phyloP scores from a whole-genome alignment of 148 eudicot genomes.

The Dysphania ambrosioides region DNA sequence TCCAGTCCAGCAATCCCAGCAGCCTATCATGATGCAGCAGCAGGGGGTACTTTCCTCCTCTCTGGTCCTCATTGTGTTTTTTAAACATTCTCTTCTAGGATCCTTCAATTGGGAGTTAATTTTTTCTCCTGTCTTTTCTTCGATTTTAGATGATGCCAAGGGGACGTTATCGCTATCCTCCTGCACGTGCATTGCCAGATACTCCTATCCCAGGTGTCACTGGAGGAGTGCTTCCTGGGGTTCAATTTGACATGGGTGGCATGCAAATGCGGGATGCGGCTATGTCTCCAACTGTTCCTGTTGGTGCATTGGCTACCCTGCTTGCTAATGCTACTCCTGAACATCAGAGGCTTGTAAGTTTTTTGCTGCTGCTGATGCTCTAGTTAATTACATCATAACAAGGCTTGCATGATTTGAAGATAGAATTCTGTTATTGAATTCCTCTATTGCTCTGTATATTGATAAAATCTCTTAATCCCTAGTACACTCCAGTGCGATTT shows the following conservation, averaged over 20 bases:
- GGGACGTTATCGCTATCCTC: constrained; percentile 60
- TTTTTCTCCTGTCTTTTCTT: constrained; percentile 1
- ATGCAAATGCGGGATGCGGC: constrained; percentile 56
- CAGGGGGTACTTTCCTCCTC: constrained; percentile 36
- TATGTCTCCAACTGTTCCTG: constrained; percentile 46
- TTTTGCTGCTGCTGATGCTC: background rate
- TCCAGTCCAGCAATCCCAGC: constrained; percentile 63
- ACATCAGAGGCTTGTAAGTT: constrained; percentile 70
- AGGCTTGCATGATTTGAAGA: background rate
- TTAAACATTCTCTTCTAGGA: background rate
- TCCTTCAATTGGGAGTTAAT: no score
- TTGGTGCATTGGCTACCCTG: constrained; percentile 67
- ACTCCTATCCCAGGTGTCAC: constrained; percentile 43
- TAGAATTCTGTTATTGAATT: background rate
- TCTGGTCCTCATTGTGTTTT: background rate
- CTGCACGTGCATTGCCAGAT: constrained; percentile 53
- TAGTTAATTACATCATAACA: background rate
- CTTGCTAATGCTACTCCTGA: constrained; percentile 74
- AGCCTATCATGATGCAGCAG: constrained; percentile 62
- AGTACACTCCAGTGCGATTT: no score
- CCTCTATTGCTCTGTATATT: no score
- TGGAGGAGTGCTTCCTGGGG: constrained; percentile 54
- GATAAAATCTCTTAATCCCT: no score
- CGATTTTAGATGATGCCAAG: constrained; percentile 59
- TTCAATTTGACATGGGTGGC: constrained; percentile 61